Evolutionary conservation across 805 yeast genomes (phyloP).

Genomic region (Teunomyces funiuensis): DNA sequence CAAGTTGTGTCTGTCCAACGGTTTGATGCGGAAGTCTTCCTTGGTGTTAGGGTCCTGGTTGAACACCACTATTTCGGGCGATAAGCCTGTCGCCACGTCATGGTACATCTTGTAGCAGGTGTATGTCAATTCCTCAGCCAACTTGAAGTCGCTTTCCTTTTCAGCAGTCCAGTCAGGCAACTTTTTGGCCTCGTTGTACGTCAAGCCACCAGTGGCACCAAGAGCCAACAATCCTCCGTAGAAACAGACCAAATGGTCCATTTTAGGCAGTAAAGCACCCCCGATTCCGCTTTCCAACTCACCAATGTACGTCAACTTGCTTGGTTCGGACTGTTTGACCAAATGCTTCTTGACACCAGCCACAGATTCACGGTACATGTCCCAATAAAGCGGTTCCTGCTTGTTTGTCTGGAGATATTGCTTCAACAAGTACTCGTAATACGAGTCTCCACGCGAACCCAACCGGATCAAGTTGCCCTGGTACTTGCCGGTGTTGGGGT

Average conservation of each 20-base stretch:
- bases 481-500: constrained; percentile 72
- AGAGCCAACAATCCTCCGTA: constrained; percentile 85
- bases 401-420: constrained; percentile 79
- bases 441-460: constrained; percentile 92
- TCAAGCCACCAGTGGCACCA: constrained; percentile 81
- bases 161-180: constrained; percentile 55
- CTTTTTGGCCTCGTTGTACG: constrained; percentile 54
- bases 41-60: constrained; percentile 49
- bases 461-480: constrained; percentile 66
- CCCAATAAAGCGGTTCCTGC: constrained; percentile 58
- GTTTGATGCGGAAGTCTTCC: constrained; percentile 67
- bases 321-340: constrained; percentile 60
- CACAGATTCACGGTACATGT: constrained; percentile 75
- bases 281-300: constrained; percentile 72
- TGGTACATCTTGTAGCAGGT: constrained; percentile 86
- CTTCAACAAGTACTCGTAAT: constrained; percentile 84
- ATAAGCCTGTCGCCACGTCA: constrained; percentile 68
- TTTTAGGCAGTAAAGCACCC: constrained; percentile 61
- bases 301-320: constrained; percentile 66
- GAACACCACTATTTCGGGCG: constrained; percentile 89
- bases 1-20: constrained; percentile 74
- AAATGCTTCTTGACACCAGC: constrained; percentile 73
- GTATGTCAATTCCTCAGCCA: constrained; percentile 73
- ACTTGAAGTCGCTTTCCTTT: constrained; percentile 60
- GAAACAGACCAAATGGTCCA: constrained; percentile 94